Evolutionary conservation across 2,329 filamentous ascomycete genomes (phyloP).

Genomic region (Phymatotrichopsis omnivora): DNA sequence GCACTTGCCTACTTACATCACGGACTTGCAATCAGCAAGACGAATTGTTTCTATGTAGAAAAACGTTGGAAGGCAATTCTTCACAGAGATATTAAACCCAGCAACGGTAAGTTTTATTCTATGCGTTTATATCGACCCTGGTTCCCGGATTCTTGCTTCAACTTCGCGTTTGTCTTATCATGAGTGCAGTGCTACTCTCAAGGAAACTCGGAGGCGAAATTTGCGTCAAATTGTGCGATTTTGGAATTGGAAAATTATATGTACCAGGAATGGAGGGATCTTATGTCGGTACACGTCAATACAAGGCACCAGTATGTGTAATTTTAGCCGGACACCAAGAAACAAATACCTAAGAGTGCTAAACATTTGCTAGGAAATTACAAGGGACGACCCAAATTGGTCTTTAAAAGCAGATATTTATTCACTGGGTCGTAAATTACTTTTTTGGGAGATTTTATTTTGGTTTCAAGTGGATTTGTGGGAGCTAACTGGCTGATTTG

Average conservation of each 20-base stretch:
- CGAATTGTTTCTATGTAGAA: not conserved
- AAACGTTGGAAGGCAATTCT: conserved; percentile 7
- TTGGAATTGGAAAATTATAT: conserved; percentile 6
- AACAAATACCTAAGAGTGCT: too few relatives aligned
- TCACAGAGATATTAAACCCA: conserved; percentile 9
- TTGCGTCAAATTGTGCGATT: conserved; percentile 8
- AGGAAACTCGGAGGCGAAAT: too few relatives aligned
- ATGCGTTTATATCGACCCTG: not conserved
- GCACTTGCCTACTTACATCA: conserved; percentile 7
- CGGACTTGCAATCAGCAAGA: conserved; percentile 1
- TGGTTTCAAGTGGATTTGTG: too few relatives aligned
- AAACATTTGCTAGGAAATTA: conserved; percentile 1
- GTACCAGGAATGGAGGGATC: too few relatives aligned
- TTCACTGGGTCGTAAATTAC: conserved; percentile 4
- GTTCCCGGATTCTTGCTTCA: too few relatives aligned
- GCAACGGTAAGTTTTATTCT: conserved; percentile 1
- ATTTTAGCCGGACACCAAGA: too few relatives aligned
- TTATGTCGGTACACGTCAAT: too few relatives aligned
- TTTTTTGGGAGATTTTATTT: too few relatives aligned
- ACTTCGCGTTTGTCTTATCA: too few relatives aligned
- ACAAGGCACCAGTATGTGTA: too few relatives aligned
- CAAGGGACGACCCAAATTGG: conserved; percentile 5
- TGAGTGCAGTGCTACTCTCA: conserved; percentile 9
- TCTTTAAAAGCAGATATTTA: conserved; percentile 9
- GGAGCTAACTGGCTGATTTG: too few relatives aligned